Percentiles rank a stretch among this genome's conserved stretches.
Conservation (phyloP, 1,139 yeast species). For the Hyphopichia buzzinii region DNA sequence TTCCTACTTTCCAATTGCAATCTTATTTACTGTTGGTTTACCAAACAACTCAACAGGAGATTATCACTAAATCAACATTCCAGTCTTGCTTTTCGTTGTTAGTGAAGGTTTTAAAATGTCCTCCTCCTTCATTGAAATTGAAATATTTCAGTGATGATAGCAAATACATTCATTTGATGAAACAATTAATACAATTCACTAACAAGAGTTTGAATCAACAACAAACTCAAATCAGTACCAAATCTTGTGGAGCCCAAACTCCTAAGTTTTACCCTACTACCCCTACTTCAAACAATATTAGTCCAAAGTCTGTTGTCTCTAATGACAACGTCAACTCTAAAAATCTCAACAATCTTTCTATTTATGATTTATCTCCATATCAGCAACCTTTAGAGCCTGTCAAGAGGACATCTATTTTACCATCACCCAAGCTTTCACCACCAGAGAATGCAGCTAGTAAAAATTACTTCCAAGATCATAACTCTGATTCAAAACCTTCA, state of each 20-base stretch:
- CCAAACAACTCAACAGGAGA: conserved; percentile 18
- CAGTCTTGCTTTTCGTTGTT: conserved; percentile 28
- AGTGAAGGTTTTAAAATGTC: conserved; percentile 41
- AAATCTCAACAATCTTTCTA: neutral
- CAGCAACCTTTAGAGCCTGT: conserved; percentile 1
- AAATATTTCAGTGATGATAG: conserved; percentile 41
- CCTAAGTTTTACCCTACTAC: conserved; percentile 20
- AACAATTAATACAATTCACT: conserved; percentile 31
- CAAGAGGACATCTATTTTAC: conserved; percentile 9
- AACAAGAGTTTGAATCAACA: conserved; percentile 19
- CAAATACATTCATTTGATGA: conserved; percentile 38
- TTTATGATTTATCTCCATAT: conserved; percentile 1
- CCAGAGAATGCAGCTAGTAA: conserved; percentile 1
- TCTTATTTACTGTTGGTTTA: conserved; percentile 13
- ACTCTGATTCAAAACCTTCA: too few relatives aligned
- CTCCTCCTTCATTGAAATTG: conserved; percentile 44
- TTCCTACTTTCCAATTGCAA: conserved; percentile 19
- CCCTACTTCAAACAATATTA: conserved; percentile 26
- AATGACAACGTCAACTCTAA: neutral
- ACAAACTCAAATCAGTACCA: neutral
- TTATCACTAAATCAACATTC: conserved; percentile 20
- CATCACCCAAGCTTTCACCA: conserved; percentile 11
- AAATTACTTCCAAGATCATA: neutral
- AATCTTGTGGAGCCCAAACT: conserved; percentile 4
- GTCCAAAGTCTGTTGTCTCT: conserved; percentile 17